Evolutionary conservation across 192 early-diverging fungal genomes (phyloP).

Genomic region (Phycomyces nitens): DNA sequence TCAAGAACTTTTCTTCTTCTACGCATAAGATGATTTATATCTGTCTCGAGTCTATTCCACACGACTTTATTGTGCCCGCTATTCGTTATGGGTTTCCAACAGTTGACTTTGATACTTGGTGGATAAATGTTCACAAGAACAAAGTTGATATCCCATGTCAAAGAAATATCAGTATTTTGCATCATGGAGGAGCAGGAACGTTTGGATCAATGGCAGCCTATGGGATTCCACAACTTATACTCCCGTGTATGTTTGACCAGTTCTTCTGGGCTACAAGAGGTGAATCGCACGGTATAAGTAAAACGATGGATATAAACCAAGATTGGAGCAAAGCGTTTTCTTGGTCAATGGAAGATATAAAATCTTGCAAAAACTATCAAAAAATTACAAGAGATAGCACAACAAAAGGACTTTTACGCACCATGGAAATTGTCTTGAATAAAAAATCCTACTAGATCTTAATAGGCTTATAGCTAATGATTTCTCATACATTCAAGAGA

Average conservation of each 20-base stretch:
- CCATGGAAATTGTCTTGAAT: background rate
- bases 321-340: background rate
- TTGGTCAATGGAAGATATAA: background rate
- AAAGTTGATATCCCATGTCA: background rate
- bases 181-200: constrained; percentile 2
- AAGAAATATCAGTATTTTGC: background rate
- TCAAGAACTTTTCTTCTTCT: background rate
- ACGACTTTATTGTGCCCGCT: background rate
- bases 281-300: background rate
- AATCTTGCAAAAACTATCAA: background rate
- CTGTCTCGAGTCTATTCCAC: background rate
- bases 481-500: too few species aligned
- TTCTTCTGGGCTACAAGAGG: background rate
- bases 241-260: background rate
- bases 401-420: background rate
- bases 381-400: background rate
- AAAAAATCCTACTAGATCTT: too few species aligned
- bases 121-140: background rate
- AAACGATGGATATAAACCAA: background rate
- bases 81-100: background rate
- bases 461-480: too few species aligned
- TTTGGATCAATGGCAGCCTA: background rate
- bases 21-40: background rate
- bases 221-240: background rate
- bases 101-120: background rate